Evolutionary conservation across 371 early-diverging fungal species (phyloP), one percentile per base, ranked within the genome.

Genomic region (Rhizopus delemar): DNA sequence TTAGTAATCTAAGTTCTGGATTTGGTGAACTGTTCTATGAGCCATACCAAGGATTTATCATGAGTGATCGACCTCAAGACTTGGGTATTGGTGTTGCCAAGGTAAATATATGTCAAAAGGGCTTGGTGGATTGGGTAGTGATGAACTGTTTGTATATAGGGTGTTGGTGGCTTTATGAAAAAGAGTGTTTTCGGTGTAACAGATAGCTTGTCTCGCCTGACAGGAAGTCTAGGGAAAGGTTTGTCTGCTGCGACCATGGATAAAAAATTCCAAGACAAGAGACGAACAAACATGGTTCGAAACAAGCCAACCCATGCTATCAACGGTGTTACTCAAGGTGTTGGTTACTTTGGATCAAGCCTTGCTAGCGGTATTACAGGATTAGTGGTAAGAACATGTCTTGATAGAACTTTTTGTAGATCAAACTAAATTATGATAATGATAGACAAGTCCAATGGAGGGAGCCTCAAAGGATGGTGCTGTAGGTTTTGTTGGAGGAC

Each of bases 1-100:
- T 94, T 70, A 88, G 79, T 70, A 93, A 77, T 34, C 78, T 95
- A 11, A 86, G 90, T 53, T 91, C 92, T 34, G 96, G 95, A 5
- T 92, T 94, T 15, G 78, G 84, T 5, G 94, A 93, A 60, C 78
- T 95, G 38, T 94, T 95, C 66, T 95, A 94, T 75, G 95, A 95
- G 63, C 95, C 95, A 0, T 86, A 87, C 54, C 90, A 91, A 76
- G 96, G 96, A 3, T 90, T 95, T 56, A 88, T 92, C 33, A 89
- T 89, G 80, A 93, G 91, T 55, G 89, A 89, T 43, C 71, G 92
- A 29, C 94, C 95, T 1, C 91, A 93, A 68, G 93, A 93, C 59
- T 78, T 94, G 48, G 93, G 93, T 12, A 85, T 92, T 55, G 93
- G 93, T 8, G 70, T 95, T 28, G 93, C 93, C 0, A 88, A 90